phyloP scores from a whole-genome alignment of 2,329 filamentous ascomycete species.

The Alternaria triticimaculans region DNA sequence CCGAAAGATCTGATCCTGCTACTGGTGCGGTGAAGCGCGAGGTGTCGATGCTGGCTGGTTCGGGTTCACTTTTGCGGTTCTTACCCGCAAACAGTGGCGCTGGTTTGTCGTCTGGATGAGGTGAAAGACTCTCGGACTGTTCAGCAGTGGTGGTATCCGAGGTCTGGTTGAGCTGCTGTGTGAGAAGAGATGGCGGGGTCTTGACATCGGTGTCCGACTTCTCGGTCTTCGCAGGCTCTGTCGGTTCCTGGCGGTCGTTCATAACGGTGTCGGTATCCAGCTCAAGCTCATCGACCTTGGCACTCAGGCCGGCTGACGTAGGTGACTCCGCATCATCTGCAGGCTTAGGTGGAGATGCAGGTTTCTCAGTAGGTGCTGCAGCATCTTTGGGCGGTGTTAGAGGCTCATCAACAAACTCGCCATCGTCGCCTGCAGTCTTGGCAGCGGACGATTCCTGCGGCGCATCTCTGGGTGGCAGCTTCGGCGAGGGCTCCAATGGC shows the following conservation, averaged over 20 bases:
- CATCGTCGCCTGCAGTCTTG: constrained; percentile 54
- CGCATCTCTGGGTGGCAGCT: constrained; percentile 48
- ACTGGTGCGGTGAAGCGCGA: constrained; percentile 36
- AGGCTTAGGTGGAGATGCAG: constrained; percentile 29
- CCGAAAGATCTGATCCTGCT: constrained; percentile 40
- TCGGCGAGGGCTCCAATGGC: constrained; percentile 51
- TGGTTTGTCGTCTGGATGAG: constrained; percentile 72
- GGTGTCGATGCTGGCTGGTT: constrained; percentile 36
- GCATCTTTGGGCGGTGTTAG: constrained; percentile 62
- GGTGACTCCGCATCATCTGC: constrained; percentile 52
- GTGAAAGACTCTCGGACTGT: constrained; percentile 50
- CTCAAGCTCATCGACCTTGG: constrained; percentile 63
- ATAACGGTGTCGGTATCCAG: constrained; percentile 66
- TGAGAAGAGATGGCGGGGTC: constrained; percentile 49
- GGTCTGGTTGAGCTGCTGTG: constrained; percentile 50
- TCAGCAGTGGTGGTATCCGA: constrained; percentile 35
- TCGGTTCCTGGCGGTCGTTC: constrained; percentile 38
- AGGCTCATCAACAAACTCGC: constrained; percentile 80
- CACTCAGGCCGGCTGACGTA: constrained; percentile 61
- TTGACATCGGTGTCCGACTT: constrained; percentile 34
- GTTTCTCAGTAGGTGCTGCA: constrained; percentile 24
- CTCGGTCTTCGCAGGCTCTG: constrained; percentile 27
- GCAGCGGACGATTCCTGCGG: constrained; percentile 32
- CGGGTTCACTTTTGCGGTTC: constrained; percentile 36
- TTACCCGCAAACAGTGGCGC: constrained; percentile 67